Evolutionary conservation across 225 moss, liverwort and hornwort species (phyloP).

Genomic region (Ulota crispa): DNA sequence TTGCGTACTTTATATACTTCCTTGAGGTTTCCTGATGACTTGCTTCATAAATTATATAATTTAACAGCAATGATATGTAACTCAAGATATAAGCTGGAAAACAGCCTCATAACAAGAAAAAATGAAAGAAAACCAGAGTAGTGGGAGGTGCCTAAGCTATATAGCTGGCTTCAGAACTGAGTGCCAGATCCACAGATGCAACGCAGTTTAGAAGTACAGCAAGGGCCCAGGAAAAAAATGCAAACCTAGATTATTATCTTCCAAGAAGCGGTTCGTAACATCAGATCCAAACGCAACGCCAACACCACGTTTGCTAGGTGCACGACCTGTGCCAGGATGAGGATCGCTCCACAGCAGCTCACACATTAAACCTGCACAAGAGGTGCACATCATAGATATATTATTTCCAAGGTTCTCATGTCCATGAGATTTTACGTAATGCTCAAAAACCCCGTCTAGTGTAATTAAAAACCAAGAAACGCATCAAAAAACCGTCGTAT

Average conservation of each 20-base stretch:
- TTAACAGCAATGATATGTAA: not conserved
- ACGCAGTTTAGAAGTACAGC: not conserved
- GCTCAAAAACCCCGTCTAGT: not conserved
- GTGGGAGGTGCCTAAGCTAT: not conserved
- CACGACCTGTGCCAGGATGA: slow-evolving; percentile 79
- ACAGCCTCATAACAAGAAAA: not conserved
- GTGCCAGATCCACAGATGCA: not conserved
- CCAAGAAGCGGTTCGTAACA: slow-evolving; percentile 79
- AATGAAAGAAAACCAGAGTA: not conserved
- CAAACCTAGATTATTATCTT: slow-evolving; percentile 93
- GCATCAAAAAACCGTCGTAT: not conserved
- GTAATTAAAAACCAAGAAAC: not conserved
- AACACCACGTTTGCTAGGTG: slow-evolving; percentile 93
- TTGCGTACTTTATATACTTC: not conserved
- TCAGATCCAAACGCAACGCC: slow-evolving; percentile 98
- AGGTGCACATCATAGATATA: not conserved
- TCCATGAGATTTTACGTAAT: not conserved
- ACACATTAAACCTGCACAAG: slow-evolving; percentile 86
- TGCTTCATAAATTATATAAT: not conserved
- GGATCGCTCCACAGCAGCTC: slow-evolving; percentile 99
- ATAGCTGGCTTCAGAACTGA: not conserved
- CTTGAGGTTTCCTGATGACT: not conserved
- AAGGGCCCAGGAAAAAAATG: not conserved
- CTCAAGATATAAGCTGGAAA: not conserved
- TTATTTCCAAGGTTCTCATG: not conserved